Base-by-base conservation (phyloP, 2,329 filamentous ascomycete genomes). In the Thelonectria rubi region DNA sequence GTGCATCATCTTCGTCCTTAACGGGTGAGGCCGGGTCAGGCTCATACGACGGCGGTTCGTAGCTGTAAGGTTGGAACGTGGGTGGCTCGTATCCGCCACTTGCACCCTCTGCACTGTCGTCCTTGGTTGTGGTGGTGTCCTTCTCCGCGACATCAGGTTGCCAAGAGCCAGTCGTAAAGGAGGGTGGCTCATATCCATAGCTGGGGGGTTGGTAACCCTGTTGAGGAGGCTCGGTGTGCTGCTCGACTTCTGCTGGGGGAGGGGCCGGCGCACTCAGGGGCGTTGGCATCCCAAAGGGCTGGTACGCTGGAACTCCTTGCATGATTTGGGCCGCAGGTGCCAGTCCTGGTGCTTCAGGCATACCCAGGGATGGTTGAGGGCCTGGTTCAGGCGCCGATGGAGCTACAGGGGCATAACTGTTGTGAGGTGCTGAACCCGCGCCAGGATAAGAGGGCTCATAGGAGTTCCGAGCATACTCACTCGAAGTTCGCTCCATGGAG, bases 81-180 rank as follows among this genome's bases (percentile, higher is more conserved):
- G 87, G 86, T 5, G 88, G 82, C 63, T 89, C 86, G 67, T 89
- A 91, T 15, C 82, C 80, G 37, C 78, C 77, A 63, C 73, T 77
- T 67, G 60, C 70, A 45, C 66, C 73, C 20, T 78, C 77, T 20
- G 67, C 64, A 10, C 56, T 59, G 34, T 63, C 40, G 2, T 65
- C 67, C 4, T 69, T 54, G 4, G 32, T 58, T 21, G 63, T 59
- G 20, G 21, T 17, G 2, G 18, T 18, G 15, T 50, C 55, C 24
- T 39, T 43, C 17, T 57, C 43, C 14, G 45, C 55, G 2, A 24
- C 18, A 17, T 40, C 55, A 26, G 64, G 55, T 11, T 67, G 61
- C 17, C 58, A 51, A 3, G 53, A 71, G 62, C 57, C 69, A 57
- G 67, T 40, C 11, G 67, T 73, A 58, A 78, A 73, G 1, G 80